Conservation (phyloP, 2,329 filamentous ascomycete species). For the Fusarium xyrophilum region DNA sequence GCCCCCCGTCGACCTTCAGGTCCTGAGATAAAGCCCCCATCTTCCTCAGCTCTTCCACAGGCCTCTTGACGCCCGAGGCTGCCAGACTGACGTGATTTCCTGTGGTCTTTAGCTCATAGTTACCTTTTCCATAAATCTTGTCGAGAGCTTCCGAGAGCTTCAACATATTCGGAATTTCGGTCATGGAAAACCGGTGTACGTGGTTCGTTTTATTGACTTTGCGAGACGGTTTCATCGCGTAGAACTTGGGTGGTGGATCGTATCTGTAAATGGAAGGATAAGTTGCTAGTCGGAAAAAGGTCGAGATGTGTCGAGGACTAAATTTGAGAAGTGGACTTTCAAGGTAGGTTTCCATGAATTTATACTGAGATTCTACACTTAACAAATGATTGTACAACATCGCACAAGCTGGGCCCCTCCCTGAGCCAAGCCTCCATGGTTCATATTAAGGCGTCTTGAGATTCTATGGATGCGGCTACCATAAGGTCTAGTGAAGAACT, state of each 20-base stretch:
- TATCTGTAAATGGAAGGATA: neutral
- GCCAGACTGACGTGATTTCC: neutral
- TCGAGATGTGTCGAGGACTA: too few relatives aligned
- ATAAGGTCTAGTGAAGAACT: too few relatives aligned
- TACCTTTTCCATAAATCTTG: neutral
- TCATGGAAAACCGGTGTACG: neutral
- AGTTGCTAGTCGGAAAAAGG: accelerated
- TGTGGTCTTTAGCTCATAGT: neutral
- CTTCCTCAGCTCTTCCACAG: neutral
- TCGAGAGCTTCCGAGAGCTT: neutral
- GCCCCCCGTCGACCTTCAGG: neutral
- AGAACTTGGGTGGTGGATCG: accelerated
- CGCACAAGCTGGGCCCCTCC: accelerated
- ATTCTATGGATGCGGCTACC: accelerated
- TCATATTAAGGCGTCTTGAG: accelerated
- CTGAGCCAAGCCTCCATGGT: accelerated
- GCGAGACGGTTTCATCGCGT: neutral
- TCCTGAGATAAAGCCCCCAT: neutral
- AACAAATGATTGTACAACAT: neutral
- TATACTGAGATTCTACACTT: neutral
- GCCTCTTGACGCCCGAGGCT: neutral
- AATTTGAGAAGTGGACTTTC: accelerated
- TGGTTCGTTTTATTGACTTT: neutral
- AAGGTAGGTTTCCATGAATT: neutral
- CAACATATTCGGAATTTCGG: neutral